Evolutionary conservation across 768 basidiomycete genomes (phyloP), one percentile per base, ranked within the genome.

Genomic region (Cystobasidium tubakii): DNA sequence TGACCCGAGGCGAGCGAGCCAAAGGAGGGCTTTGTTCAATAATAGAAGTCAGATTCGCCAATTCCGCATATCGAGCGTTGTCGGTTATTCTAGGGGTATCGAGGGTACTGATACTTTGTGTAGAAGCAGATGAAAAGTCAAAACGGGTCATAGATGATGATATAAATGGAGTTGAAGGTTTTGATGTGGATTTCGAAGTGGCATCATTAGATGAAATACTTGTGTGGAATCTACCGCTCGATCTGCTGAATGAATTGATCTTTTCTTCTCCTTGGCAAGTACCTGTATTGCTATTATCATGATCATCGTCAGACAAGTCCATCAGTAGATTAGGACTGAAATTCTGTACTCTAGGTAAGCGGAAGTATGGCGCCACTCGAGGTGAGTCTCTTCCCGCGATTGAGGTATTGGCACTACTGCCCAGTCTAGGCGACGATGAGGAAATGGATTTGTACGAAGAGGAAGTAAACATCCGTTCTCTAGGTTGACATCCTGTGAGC

Each of bases 381-480:
- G 25, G 25, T 15, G 57, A 60, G 10, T 27, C 21, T 55, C n/a
- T n/a, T 23, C 27, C 27, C 7, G 27, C n/a, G 10, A n/a, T n/a
- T 6, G 53, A 60, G 6, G 12, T 29, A 15, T 34, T 60, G 13
- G 33, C 57, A 29, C 12, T 29, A 34, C 27, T 25, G 13, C 57
- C 57, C 23, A 60, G 21, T 29, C 29, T 60, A 12, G 29, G 29
- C 4, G 57, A 60, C 21, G 46, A 50, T 9, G 46, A 50, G 21
- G 46, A 50, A n/a, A 4, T 50, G 21, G 46, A 50, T 50, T 19
- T 50, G 21, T 50, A 50, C 12, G 46, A 50, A 50, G 46, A 50
- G 21, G 46, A 50, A 50, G 46, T 50, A n/a, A 50, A 50, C 46
- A 50, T 50, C n/a, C 46, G 7, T 50, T 50, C 46, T 60, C 57